Percentiles rank a stretch among this genome's conserved stretches.
phyloP scores from a whole-genome alignment of 345 rosid species.

The Eucalyptus cloeziana region DNA sequence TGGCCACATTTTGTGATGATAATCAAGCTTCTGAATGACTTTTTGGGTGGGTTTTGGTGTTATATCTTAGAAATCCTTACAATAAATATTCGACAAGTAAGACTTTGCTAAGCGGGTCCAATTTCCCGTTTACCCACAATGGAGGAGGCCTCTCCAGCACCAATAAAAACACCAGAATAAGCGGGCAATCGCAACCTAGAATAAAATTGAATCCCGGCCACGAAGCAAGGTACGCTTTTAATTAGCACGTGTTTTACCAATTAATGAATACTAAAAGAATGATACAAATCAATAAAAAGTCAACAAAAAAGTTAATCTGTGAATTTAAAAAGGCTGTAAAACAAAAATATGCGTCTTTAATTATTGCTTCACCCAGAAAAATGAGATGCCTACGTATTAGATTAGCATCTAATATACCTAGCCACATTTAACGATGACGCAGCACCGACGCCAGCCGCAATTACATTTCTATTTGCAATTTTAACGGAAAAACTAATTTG shows the following conservation, averaged over 20 bases:
- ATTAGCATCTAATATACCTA: background rate
- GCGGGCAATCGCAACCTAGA: no score
- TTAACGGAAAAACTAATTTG: no score
- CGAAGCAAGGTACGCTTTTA: no score
- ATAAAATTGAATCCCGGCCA: no score
- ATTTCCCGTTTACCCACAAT: no score
- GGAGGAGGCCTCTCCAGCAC: no score
- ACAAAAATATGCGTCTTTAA: background rate
- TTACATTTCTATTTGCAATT: no score
- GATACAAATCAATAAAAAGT: background rate
- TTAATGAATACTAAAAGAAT: no score
- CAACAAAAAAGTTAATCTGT: background rate
- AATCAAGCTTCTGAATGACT: background rate
- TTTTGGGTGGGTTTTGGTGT: fast-evolving
- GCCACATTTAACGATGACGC: background rate
- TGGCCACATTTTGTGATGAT: background rate
- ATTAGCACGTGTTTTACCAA: background rate
- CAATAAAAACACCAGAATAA: no score
- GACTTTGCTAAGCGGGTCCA: no score
- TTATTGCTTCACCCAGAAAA: background rate
- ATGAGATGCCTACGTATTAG: background rate
- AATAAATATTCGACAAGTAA: background rate
- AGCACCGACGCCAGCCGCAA: no score
- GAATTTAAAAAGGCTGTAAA: background rate
- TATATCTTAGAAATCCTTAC: background rate